Conservation (phyloP, 2,329 filamentous ascomycete genomes). For the Monosporascus sp. region DNA sequence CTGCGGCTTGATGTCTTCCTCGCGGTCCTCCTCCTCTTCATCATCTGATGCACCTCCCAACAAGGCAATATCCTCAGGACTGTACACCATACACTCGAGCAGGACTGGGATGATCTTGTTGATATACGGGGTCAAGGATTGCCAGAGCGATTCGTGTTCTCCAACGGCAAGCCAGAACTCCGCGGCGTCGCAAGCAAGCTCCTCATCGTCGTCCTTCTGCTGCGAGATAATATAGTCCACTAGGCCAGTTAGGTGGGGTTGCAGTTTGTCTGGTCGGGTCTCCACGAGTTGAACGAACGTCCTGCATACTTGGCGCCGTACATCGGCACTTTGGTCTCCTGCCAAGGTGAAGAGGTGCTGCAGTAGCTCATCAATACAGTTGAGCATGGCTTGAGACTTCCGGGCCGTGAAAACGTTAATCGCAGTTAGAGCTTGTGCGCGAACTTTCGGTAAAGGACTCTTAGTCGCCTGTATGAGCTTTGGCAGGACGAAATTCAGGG, state of each 20-base stretch:
- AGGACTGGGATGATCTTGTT: conserved; percentile 83
- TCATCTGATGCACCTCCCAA: conserved; percentile 82
- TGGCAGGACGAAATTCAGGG: conserved; percentile 81
- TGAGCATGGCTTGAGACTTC: conserved; percentile 75
- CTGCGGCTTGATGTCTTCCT: conserved; percentile 84
- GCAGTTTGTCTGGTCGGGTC: conserved; percentile 80
- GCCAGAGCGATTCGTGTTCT: conserved; percentile 76
- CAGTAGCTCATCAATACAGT: conserved; percentile 75
- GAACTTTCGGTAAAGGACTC: conserved; percentile 69
- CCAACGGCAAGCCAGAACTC: conserved; percentile 97
- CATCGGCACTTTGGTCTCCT: conserved; percentile 70
- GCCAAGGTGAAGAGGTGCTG: conserved; percentile 78
- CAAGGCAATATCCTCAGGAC: conserved; percentile 83
- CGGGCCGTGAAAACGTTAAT: conserved; percentile 90
- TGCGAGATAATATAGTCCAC: conserved; percentile 92
- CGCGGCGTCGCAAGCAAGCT: conserved; percentile 87
- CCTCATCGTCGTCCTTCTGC: conserved; percentile 80
- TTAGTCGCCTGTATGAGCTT: conserved; percentile 84
- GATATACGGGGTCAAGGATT: conserved; percentile 70
- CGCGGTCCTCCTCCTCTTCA: conserved; percentile 84
- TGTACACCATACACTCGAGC: conserved; percentile 93
- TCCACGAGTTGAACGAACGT: conserved; percentile 91
- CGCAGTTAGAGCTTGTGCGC: conserved; percentile 71
- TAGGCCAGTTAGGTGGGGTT: conserved; percentile 79
- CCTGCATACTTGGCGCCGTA: conserved; percentile 87